Evolutionary conservation across 345 rosid species (phyloP), one percentile per base, ranked within the genome.

Genomic region (Citrus hindsii): DNA sequence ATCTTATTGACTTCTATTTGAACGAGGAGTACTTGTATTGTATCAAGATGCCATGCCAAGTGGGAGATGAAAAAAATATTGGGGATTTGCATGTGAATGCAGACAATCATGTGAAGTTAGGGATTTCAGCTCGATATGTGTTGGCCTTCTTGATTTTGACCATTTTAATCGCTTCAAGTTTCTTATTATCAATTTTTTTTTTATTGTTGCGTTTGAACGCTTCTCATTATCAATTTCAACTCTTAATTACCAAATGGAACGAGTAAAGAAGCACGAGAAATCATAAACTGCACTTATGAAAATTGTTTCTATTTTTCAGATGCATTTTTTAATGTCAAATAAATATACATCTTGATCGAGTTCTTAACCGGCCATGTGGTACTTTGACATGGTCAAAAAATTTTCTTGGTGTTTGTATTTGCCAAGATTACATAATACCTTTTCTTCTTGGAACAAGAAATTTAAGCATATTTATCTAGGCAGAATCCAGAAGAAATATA

Each of bases 1-100:
- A 89, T 87, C 87, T 80, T 67, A 42, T 82, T 81, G 86, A 81
- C 86, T 76, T 82, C 35, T 58, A 74, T 69, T 80, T 81, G 65
- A 85, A 81, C 85, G 75, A 79, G 65, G 83, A 51, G 58, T 25
- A n/a, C 24, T 48, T 28, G 42, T 71, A 55, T 53, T 63, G 59
- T 62, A 67, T 69, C 51, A 65, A 63, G 33, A 76, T 78, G 75
- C 55, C 67, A 60, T 81, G 83, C 51, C 66, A 76, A 79, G n/a
- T 62, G 63, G 69, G 32, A 46, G 69, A 38, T 19, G 27, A 4
- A 5, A 28, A 30, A 28, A 55, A 2, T 56, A n/a, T 32, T 33
- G 73, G 68, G 73, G 76, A 61, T 24, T 22, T 76, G 70, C 83
- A 82, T 73, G 81, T 66, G 75, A 58, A 53, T 19, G 55, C 60